Evolutionary conservation across 495 filamentous ascomycete genomes (phyloP).

Genomic region (Parathielavia hyrcaniae): DNA sequence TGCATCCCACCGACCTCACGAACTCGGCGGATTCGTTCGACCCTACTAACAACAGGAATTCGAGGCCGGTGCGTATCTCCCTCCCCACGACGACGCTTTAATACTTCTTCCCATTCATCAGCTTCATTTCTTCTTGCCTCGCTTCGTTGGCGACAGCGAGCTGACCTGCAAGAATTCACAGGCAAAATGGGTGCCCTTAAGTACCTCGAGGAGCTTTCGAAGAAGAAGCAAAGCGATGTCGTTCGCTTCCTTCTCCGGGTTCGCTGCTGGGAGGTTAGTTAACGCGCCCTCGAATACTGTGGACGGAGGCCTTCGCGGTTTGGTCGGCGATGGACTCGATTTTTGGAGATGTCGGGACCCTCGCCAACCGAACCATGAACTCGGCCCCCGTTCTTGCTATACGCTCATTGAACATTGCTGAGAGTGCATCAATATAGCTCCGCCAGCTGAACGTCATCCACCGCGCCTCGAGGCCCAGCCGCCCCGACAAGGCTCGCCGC

Average conservation of each 20-base stretch:
- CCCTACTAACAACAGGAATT: constrained; percentile 34
- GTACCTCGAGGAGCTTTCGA: constrained; percentile 99
- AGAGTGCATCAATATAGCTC: constrained; percentile 99
- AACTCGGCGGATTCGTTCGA: constrained; percentile 23
- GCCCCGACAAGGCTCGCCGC: constrained; percentile 99
- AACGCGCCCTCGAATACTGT: constrained; percentile 38
- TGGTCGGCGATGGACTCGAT: constrained; percentile 1
- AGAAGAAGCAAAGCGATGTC: constrained; percentile 99
- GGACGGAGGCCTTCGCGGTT: constrained; percentile 25
- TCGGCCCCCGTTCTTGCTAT: constrained; percentile 59
- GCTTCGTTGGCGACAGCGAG: constrained; percentile 12
- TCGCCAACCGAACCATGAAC: constrained; percentile 1
- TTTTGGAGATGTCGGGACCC: not conserved
- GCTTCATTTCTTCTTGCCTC: constrained; percentile 9
- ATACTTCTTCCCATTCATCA: constrained; percentile 3
- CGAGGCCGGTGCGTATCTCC: constrained; percentile 24
- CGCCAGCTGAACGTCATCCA: constrained; percentile 98
- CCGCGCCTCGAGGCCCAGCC: constrained; percentile 94
- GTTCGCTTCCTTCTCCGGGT: constrained; percentile 99
- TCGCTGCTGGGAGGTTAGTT: constrained; percentile 99
- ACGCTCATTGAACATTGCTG: constrained; percentile 99
- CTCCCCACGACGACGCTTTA: constrained; percentile 3
- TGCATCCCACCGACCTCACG: constrained; percentile 22
- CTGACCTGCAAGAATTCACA: constrained; percentile 23
- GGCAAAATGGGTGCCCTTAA: constrained; percentile 87